phyloP scores from a whole-genome alignment of 169 alveolate species.

The Babesia gibsoni region DNA sequence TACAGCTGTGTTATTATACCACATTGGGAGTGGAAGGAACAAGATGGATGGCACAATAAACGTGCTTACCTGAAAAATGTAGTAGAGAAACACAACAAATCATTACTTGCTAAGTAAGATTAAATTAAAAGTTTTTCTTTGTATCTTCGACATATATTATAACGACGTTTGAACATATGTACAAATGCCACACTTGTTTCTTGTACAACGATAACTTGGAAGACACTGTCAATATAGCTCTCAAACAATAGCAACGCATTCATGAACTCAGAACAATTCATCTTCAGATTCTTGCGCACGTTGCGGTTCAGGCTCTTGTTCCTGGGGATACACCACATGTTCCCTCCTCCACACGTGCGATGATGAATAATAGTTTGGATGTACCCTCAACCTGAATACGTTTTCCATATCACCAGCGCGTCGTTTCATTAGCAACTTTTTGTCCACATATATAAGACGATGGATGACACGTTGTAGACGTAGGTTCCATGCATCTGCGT shows the following conservation, averaged over 20 bases:
- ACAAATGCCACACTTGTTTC: too few relatives aligned
- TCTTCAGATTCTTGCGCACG: too few relatives aligned
- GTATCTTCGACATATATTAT: too few relatives aligned
- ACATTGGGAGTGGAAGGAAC: constrained; percentile 24
- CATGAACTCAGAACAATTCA: background rate
- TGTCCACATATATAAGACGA: constrained; percentile 69
- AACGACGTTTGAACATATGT: too few relatives aligned
- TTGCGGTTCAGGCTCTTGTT: too few relatives aligned
- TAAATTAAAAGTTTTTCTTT: too few relatives aligned
- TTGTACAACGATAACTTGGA: background rate
- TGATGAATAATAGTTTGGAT: constrained; percentile 71
- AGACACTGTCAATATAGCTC: background rate
- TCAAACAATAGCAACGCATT: background rate
- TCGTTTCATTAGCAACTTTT: constrained; percentile 62
- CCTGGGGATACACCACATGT: background rate
- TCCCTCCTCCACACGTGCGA: constrained; percentile 57
- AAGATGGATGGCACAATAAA: background rate
- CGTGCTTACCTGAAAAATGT: background rate
- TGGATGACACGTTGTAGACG: constrained; percentile 66
- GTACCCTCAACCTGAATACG: constrained; percentile 63
- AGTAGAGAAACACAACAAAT: background rate
- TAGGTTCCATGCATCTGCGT: constrained; percentile 74
- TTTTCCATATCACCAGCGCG: constrained; percentile 63
- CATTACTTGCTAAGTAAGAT: too few relatives aligned
- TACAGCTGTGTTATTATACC: constrained; percentile 4